Base-by-base conservation (phyloP, 2,329 filamentous ascomycete genomes). In the Dactylellina drechsleri region DNA sequence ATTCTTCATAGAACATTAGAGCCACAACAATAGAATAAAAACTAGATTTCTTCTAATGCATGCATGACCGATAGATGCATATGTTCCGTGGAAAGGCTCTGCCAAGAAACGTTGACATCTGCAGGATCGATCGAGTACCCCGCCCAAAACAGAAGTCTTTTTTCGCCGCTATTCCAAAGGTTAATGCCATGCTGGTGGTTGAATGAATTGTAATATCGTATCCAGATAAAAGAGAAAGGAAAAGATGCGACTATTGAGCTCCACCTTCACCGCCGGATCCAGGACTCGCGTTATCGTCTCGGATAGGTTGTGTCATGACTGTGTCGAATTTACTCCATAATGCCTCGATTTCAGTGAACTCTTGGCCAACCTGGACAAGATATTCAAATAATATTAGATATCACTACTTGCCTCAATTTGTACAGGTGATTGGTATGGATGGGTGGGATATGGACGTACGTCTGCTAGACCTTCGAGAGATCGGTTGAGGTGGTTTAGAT, bases 321-420 rank as follows among this genome's bases (percentile, higher is more conserved):
- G 47, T 60, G 60, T 76, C 72, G 56, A 76, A 76, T 66, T 76
- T 76, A 18, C 66, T 70, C 72, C 72, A 76, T 15, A 76, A 58
- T 2, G 59, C 41, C n/a, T 76, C 72, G 41, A 76, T 76, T 20
- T 70, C 65, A 4, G 60, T 71, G 72, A 76, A 76, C 45, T 76
- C 72, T 53, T 71, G 72, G 8, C 72, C 72, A 20, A 76, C 72
- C 72, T 76, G 47, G 18, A 5, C 4, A 47, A 23, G 5, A 47
- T 47, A 47, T 47, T n/a, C 3, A 47, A 47, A 18, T 10, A 7
- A 36, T 36, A 10, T 36, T 8, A 15, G 16, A 26, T 26, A 16
- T 41, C 15, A n/a, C 66, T 41, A 66, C 23, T 52, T 12, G 8
- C 18, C 18, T 47, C 3, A 8, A n/a, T 47, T 18, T n/a, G 13